Evolutionary conservation across 305 asterid species (phyloP), one percentile per base, ranked within the genome.

Genomic region (Withania somnifera): DNA sequence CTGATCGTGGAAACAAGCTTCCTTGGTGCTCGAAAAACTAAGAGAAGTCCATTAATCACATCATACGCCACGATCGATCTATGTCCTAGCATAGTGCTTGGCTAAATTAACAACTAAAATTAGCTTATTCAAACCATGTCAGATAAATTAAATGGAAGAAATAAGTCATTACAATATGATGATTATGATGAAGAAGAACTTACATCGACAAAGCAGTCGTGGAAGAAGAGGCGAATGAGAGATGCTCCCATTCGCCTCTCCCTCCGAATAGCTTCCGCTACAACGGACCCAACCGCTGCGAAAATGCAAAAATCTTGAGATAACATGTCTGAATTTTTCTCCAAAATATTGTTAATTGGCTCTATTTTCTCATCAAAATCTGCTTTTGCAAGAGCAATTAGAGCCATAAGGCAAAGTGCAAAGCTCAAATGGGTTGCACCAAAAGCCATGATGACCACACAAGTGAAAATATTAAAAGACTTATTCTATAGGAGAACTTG

Each of bases 201-300:
- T 24, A 71, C 78, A 45, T 71, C 78, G 5, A 71, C 78, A 22
- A 71, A 71, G 14, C 78, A 71, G 4, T 71, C 78, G 1, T 71
- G 78, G 78, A 71, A 71, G 8, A 71, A 71, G 57, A 71, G 78
- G 53, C 78, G 78, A 24, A 71, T 45, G 57, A 71, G 78, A 45
- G 57, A 71, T 0, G 78, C 78, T 45, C 78, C 78, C 78, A 71
- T 71, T 71, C 78, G 56, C 20, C 78, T 71, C 22, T 71, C 78
- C 19, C 22, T 45, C 0, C 4, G 3, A 13, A 71, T 45, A 5
- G 78, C 78, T 42, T 71, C 57, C 0, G 24, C 8, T 14, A 71
- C 78, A 71, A 71, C 78, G 13, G 78, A 22, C 2, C 57, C 22
- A 14, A 71, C 78, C 3, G 78, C 78, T 0, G 38, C 56, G 19